phyloP scores from a whole-genome alignment of 169 alveolate genomes.

The Theileria sp. region DNA sequence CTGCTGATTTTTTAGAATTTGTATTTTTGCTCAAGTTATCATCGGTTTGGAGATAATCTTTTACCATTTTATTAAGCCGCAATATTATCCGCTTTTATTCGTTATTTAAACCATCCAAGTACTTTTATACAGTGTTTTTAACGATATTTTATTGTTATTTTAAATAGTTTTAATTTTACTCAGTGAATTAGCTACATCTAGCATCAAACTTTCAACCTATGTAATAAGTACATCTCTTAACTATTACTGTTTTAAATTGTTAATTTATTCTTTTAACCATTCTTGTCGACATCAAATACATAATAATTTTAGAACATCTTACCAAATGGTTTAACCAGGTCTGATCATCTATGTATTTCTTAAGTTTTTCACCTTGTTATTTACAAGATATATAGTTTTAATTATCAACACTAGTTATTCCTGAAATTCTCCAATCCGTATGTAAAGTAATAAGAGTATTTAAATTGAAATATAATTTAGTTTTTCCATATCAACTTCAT shows the following conservation, averaged over 20 bases:
- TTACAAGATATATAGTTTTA: too few species aligned
- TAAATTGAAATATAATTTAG: too few species aligned
- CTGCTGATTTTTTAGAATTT: conserved; percentile 47
- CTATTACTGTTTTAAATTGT: conserved; percentile 61
- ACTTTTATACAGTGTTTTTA: neutral
- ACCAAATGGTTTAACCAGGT: conserved; percentile 67
- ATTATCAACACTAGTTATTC: too few species aligned
- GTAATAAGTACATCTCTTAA: conserved; percentile 72
- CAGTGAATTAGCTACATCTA: conserved; percentile 49
- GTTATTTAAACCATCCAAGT: neutral
- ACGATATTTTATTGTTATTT: neutral
- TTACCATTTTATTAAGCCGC: neutral
- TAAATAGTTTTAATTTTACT: neutral
- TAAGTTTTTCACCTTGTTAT: conserved; percentile 21
- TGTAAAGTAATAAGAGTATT: too few species aligned
- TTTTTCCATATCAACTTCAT: too few species aligned
- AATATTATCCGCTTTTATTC: neutral
- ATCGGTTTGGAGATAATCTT: neutral
- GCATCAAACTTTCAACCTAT: conserved; percentile 60
- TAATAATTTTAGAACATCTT: conserved; percentile 74
- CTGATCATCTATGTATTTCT: conserved; percentile 55
- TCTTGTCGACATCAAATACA: conserved; percentile 74
- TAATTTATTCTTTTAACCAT: conserved; percentile 57
- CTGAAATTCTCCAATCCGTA: too few species aligned
- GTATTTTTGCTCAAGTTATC: conserved; percentile 25